Evolutionary conservation across 495 filamentous ascomycete genomes (phyloP).

Genomic region (Talaromyces nanjingensis): DNA sequence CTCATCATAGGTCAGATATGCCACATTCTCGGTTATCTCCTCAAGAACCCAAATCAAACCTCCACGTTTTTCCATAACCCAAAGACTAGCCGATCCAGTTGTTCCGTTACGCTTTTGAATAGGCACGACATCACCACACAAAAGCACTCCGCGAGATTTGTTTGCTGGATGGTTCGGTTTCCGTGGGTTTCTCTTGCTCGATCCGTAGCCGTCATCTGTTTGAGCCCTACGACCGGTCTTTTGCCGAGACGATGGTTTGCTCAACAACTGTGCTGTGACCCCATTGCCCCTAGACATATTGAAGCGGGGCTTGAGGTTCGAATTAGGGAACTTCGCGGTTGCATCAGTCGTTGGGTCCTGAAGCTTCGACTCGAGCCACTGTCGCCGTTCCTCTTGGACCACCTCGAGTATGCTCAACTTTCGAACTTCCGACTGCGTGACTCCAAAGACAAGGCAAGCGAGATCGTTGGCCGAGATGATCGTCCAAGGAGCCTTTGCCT

Average conservation of each 20-base stretch:
- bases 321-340: constrained; percentile 32
- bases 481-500: constrained; percentile 82
- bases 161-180: constrained; percentile 51
- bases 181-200: constrained; percentile 47
- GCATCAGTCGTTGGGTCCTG: constrained; percentile 47
- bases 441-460: constrained; percentile 91
- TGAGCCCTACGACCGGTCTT: constrained; percentile 51
- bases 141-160: constrained; percentile 82
- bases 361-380: constrained; percentile 87
- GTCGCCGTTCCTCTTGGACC: constrained; percentile 75
- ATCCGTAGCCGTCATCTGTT: constrained; percentile 69
- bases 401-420: constrained; percentile 95
- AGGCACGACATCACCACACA: constrained; percentile 95
- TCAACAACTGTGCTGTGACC: constrained; percentile 78
- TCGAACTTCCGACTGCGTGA: constrained; percentile 86
- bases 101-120: constrained; percentile 92
- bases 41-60: constrained; percentile 96
- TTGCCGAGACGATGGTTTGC: constrained; percentile 75
- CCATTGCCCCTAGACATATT: constrained; percentile 55
- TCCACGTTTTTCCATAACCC: constrained; percentile 95
- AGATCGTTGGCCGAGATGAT: constrained; percentile 96
- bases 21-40: constrained; percentile 93
- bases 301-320: constrained; percentile 30
- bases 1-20: constrained; percentile 62
- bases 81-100: constrained; percentile 85